These are phyloP conservation scores for Dioscorea dumetorum DNA, from an alignment of 106 monocot genomes.

Conservation along the genomic window DNA sequence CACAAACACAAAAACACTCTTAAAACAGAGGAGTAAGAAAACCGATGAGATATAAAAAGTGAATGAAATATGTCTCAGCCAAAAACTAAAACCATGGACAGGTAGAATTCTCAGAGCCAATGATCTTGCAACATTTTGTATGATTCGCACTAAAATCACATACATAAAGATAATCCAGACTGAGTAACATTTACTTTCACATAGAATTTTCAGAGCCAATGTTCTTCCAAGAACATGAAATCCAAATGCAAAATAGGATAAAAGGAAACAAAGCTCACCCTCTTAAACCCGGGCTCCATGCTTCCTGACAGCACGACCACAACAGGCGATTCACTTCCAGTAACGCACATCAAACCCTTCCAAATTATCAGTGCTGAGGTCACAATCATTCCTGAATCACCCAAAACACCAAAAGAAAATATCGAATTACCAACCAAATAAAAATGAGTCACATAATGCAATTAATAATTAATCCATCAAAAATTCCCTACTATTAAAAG, in stretches of 20 bases:
- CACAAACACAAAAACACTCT: not conserved
- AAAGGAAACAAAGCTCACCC: not conserved
- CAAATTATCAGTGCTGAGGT: constrained; percentile 15
- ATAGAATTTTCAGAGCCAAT: too few species aligned
- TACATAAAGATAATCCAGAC: too few species aligned
- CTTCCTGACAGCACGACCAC: constrained; percentile 17
- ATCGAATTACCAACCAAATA: not conserved
- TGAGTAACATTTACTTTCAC: too few species aligned
- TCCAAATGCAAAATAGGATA: not conserved
- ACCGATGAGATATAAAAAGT: not conserved
- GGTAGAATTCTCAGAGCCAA: too few species aligned
- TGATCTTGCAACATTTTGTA: too few species aligned
- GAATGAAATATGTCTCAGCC: not conserved
- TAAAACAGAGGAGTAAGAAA: not conserved
- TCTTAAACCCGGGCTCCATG: constrained; percentile 18
- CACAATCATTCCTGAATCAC: constrained; percentile 15
- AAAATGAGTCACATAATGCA: not conserved
- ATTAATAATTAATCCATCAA: not conserved
- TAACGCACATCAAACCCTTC: constrained; percentile 15
- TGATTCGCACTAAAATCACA: too few species aligned
- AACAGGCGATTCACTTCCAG: constrained; percentile 14
- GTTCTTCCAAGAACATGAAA: too few species aligned
- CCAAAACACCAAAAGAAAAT: not conserved
- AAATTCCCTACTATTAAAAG: not conserved
- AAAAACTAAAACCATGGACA: too few species aligned